A percentile compares a stretch with the other conserved stretches of the same genome.
phyloP scores from a whole-genome alignment of 352 stramenopile species.

The Pythium apleroticum region DNA sequence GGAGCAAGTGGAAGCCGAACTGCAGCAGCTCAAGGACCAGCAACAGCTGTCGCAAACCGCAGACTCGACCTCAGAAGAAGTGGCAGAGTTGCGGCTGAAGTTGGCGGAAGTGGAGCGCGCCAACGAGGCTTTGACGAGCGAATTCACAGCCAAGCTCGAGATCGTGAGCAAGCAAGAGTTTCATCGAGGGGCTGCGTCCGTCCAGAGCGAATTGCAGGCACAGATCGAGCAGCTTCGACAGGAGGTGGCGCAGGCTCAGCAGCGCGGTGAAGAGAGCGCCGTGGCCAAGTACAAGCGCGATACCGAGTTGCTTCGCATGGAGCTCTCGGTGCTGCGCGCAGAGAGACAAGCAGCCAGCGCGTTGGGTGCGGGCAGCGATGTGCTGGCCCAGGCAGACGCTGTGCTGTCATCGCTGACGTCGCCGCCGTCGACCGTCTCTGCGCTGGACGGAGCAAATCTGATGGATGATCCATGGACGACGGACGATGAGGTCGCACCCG shows the following conservation, averaged over 20 bases:
- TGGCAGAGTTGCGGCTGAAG: conserved; percentile 12
- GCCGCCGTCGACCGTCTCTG: conserved; percentile 4
- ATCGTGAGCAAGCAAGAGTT: conserved; percentile 36
- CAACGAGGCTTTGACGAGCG: conserved; percentile 14
- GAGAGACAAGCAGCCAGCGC: background rate
- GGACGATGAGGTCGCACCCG: conserved; percentile 33
- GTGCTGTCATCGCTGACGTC: conserved; percentile 26
- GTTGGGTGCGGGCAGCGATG: conserved; percentile 2
- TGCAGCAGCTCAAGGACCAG: conserved; percentile 39
- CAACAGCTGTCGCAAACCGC: background rate
- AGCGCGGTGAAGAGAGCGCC: conserved; percentile 42
- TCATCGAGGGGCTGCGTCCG: conserved; percentile 39
- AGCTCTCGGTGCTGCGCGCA: conserved; percentile 47
- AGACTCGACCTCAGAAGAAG: background rate
- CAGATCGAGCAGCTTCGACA: conserved; percentile 31
- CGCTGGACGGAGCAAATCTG: conserved; percentile 2
- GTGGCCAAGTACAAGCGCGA: conserved; percentile 35
- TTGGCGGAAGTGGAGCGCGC: conserved; percentile 17
- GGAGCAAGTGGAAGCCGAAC: conserved; percentile 58
- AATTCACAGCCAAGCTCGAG: conserved; percentile 15
- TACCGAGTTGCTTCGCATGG: conserved; percentile 41
- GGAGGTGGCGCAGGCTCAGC: conserved; percentile 33
- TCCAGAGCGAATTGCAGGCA: conserved; percentile 39
- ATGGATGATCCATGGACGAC: conserved; percentile 24
- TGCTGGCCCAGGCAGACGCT: conserved; percentile 30